These are phyloP conservation scores for Fonsecaea pugnacius DNA, from an alignment of 2,329 filamentous ascomycete species.

Conservation along the genomic window DNA sequence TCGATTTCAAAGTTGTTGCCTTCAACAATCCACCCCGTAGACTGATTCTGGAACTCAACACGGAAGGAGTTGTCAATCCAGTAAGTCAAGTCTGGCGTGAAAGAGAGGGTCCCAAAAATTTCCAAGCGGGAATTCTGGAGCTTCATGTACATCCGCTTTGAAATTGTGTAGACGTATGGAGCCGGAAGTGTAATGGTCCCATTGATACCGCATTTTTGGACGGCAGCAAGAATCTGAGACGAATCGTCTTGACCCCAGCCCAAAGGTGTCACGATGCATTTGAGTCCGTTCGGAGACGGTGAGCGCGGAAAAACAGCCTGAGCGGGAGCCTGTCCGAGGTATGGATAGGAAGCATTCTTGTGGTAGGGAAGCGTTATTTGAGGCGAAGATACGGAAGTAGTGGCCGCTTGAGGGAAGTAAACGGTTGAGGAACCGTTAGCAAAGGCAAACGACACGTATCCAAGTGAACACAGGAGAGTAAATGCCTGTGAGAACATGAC, in stretches of 20 bases:
- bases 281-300: not conserved
- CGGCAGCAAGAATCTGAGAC: constrained; percentile 18
- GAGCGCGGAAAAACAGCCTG: constrained; percentile 3
- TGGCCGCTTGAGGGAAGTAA: constrained; percentile 10
- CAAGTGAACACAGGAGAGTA: not conserved
- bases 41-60: constrained; percentile 19
- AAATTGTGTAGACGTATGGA: constrained; percentile 13
- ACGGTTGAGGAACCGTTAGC: not conserved
- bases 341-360: constrained; percentile 18
- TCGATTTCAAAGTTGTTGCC: constrained; percentile 12
- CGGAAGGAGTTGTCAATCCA: constrained; percentile 21
- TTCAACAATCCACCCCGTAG: constrained; percentile 15
- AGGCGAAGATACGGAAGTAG: constrained; percentile 10
- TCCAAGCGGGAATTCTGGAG: constrained; percentile 14
- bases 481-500: not conserved
- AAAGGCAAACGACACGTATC: not conserved
- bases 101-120: constrained; percentile 12
- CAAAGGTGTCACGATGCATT: constrained; percentile 11
- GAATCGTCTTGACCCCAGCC: constrained; percentile 17
- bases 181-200: constrained; percentile 15
- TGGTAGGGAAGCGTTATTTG: constrained; percentile 17
- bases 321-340: constrained; percentile 9
- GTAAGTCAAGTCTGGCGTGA: constrained; percentile 15
- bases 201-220: constrained; percentile 13
- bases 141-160: constrained; percentile 15